phyloP scores from a whole-genome alignment of 225 moss, liverwort and hornwort species.

The Anthoceros angustus region DNA sequence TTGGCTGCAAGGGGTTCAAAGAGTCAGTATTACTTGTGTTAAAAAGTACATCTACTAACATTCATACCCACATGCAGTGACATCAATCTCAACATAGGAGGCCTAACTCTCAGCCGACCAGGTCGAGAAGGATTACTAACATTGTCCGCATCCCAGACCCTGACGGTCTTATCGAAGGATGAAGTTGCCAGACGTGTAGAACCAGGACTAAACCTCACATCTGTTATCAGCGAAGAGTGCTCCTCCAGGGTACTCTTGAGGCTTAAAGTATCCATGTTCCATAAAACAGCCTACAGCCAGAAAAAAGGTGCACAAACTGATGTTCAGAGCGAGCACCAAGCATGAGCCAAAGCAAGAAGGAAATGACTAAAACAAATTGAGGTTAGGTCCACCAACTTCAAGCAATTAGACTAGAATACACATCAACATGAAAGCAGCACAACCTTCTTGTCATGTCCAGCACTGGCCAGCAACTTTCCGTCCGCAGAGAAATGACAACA shows the following conservation, averaged over 20 bases:
- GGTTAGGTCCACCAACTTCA: neutral
- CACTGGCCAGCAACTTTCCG: constrained; percentile 93
- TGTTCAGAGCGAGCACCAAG: neutral
- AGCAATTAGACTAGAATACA: neutral
- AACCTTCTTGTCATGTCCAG: constrained; percentile 97
- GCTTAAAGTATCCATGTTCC: constrained; percentile 98
- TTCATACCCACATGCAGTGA: neutral
- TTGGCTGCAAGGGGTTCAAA: constrained; percentile 50
- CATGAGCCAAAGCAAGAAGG: neutral
- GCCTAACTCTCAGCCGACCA: neutral
- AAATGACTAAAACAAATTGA: neutral
- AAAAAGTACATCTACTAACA: too few species aligned
- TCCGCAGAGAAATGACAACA: constrained; percentile 98
- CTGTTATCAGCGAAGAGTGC: constrained; percentile 89
- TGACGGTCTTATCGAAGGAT: constrained; percentile 97
- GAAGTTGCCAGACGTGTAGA: constrained; percentile 92
- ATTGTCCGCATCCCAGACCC: constrained; percentile 98
- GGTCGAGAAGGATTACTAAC: constrained; percentile 27
- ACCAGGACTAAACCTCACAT: constrained; percentile 95
- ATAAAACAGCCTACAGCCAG: constrained; percentile 54
- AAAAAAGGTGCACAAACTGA: neutral
- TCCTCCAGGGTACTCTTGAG: constrained; percentile 93
- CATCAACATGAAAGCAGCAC: neutral
- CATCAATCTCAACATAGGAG: neutral
- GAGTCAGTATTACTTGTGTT: neutral